phyloP scores from a whole-genome alignment of 140 eudicot genomes.

The Bidens hawaiensis region DNA sequence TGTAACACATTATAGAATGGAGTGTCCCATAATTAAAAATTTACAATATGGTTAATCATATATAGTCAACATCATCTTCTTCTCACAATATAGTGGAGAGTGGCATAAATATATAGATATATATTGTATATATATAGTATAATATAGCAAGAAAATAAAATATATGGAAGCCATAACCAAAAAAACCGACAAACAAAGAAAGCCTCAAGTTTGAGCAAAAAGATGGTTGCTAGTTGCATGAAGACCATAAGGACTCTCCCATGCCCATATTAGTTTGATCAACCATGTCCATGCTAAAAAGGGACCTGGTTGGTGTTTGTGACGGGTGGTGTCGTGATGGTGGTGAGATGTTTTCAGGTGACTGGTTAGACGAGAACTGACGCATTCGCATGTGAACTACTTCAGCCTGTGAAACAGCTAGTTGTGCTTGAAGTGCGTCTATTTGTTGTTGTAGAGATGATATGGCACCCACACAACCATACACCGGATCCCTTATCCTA shows the following conservation, averaged over 20 bases:
- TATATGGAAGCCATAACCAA: conserved; percentile 20
- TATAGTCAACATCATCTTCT: conserved; percentile 35
- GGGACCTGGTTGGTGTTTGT: conserved; percentile 64
- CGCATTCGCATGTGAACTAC: conserved; percentile 65
- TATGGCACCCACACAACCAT: conserved; percentile 80
- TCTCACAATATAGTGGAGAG: conserved; percentile 51
- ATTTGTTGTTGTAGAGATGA: conserved; percentile 74
- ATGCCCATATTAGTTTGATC: conserved; percentile 62
- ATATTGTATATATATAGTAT: conserved; percentile 24
- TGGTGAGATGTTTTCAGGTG: conserved; percentile 46
- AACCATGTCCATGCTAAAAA: conserved; percentile 76
- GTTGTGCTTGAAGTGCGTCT: conserved; percentile 57
- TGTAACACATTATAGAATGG: conserved; percentile 26
- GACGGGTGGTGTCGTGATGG: conserved; percentile 40
- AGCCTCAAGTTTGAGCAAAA: conserved; percentile 31
- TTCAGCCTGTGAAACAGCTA: conserved; percentile 70
- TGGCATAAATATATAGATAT: conserved; percentile 35
- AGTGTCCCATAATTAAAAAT: conserved; percentile 28
- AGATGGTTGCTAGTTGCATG: conserved; percentile 43
- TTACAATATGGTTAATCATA: conserved; percentile 70
- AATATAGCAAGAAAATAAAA: conserved; percentile 24
- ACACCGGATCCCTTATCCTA: conserved; percentile 73
- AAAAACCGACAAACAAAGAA: conserved; percentile 29
- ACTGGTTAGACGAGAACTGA: conserved; percentile 34
- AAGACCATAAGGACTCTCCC: conserved; percentile 76